Conservation (phyloP, 345 rosid genomes). For the Heritiera littoralis region DNA sequence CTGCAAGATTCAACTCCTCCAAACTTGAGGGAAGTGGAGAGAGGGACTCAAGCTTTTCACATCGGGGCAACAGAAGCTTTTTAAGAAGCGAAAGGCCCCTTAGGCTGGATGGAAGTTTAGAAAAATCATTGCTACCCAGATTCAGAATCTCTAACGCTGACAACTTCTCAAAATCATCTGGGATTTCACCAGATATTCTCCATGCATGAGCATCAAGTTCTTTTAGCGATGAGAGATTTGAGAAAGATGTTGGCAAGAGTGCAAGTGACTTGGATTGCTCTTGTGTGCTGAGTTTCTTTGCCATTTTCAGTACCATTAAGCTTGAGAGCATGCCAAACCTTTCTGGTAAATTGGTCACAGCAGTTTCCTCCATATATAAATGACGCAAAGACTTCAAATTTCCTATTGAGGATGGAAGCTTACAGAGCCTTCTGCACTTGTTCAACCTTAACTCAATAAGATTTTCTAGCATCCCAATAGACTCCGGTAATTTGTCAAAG, state of each 20-base stretch:
- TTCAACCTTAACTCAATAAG: slow-evolving; percentile 35
- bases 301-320: slow-evolving; percentile 41
- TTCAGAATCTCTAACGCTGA: slow-evolving; percentile 37
- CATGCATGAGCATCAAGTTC: slow-evolving; percentile 50
- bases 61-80: slow-evolving; percentile 34
- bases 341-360: slow-evolving; percentile 42
- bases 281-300: slow-evolving; percentile 19
- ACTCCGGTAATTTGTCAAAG: slow-evolving; percentile 49
- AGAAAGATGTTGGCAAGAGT: slow-evolving; percentile 42
- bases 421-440: slow-evolving; percentile 36
- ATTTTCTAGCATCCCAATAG: slow-evolving; percentile 50
- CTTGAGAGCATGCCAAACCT: slow-evolving; percentile 48
- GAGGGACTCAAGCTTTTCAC: slow-evolving; percentile 41
- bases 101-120: slow-evolving; percentile 52
- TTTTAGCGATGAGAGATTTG: slow-evolving; percentile 36
- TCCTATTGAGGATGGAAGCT: slow-evolving; percentile 50
- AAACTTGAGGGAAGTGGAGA: slow-evolving; percentile 55
- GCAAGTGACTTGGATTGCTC: slow-evolving; percentile 3
- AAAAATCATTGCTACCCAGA: slow-evolving; percentile 41
- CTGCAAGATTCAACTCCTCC: slow-evolving; percentile 31
- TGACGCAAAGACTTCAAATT: slow-evolving; percentile 37
- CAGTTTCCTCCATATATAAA: slow-evolving; percentile 45
- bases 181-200: slow-evolving; percentile 43
- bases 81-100: slow-evolving; percentile 42
- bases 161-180: slow-evolving; percentile 52